Evolutionary conservation across 1,284 basidiomycete genomes (phyloP).

Genomic region (Tilletia indica): DNA sequence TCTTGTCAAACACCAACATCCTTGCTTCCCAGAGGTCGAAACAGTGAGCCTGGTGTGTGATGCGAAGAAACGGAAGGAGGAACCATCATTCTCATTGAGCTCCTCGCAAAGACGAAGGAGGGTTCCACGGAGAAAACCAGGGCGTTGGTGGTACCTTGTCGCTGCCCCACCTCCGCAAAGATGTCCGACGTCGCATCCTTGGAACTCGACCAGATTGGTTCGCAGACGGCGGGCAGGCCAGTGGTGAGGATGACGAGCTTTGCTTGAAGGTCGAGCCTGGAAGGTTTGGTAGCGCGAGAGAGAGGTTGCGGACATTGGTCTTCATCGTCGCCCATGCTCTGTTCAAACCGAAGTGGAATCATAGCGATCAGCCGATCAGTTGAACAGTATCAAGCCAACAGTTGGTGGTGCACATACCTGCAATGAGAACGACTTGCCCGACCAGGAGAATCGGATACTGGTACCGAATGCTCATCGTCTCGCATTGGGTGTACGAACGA

Average conservation of each 20-base stretch:
- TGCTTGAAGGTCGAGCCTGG: conserved; percentile 67
- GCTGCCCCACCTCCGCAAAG: conserved; percentile 85
- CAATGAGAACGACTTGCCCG: conserved; percentile 85
- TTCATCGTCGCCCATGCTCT: conserved; percentile 21
- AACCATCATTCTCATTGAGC: no score
- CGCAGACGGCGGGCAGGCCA: conserved; percentile 83
- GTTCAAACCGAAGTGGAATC: background rate
- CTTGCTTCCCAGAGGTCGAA: no score
- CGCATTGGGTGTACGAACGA: conserved; percentile 95
- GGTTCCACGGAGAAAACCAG: no score
- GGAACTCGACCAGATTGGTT: conserved; percentile 94
- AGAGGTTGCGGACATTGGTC: conserved; percentile 56
- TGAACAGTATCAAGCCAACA: background rate
- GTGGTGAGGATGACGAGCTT: conserved; percentile 87
- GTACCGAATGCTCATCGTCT: conserved; percentile 93
- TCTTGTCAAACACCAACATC: no score
- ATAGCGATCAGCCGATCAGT: background rate
- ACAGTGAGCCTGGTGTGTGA: no score
- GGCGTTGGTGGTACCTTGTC: no score
- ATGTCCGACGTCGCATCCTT: conserved; percentile 88
- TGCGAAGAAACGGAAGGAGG: no score
- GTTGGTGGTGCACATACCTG: conserved; percentile 19
- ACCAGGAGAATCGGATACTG: conserved; percentile 92
- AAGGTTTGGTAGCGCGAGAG: conserved; percentile 55
- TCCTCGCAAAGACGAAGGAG: no score